phyloP scores from a whole-genome alignment of 805 yeast species.

The Saturnispora ahearnii region DNA sequence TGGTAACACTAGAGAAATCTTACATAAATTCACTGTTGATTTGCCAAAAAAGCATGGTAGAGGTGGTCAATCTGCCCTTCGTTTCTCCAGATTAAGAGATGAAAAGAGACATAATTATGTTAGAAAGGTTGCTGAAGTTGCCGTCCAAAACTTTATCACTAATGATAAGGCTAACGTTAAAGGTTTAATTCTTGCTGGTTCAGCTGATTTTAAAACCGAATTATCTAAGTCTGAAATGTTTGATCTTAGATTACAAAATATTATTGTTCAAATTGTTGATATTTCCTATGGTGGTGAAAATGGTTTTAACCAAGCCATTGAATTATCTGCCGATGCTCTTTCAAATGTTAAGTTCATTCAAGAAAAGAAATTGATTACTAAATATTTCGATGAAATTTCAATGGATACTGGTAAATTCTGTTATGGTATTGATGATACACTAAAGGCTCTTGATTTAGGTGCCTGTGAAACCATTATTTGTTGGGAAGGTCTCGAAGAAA shows the following conservation, averaged over 20 bases:
- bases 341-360: conserved; percentile 96
- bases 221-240: conserved; percentile 87
- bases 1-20: conserved; percentile 93
- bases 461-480: conserved; percentile 91
- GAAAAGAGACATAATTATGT: conserved; percentile 98
- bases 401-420: conserved; percentile 97
- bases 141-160: conserved; percentile 95
- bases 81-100: conserved; percentile 98
- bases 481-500: conserved; percentile 79
- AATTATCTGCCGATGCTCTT: conserved; percentile 91
- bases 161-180: conserved; percentile 88
- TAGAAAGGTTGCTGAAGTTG: conserved; percentile 95
- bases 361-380: conserved; percentile 89
- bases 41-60: conserved; percentile 99
- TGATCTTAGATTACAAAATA: conserved; percentile 79
- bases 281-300: conserved; percentile 99
- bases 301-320: conserved; percentile 99
- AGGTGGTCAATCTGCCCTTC: conserved; percentile 99
- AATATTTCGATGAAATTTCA: conserved; percentile 93
- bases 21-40: conserved; percentile 95
- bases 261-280: conserved; percentile 88
- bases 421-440: conserved; percentile 93
- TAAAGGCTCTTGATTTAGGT: conserved; percentile 93
- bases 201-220: conserved; percentile 97
- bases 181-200: conserved; percentile 95